Conservation (phyloP, 495 filamentous ascomycete genomes). For the Penicillium dipodomyicola region DNA sequence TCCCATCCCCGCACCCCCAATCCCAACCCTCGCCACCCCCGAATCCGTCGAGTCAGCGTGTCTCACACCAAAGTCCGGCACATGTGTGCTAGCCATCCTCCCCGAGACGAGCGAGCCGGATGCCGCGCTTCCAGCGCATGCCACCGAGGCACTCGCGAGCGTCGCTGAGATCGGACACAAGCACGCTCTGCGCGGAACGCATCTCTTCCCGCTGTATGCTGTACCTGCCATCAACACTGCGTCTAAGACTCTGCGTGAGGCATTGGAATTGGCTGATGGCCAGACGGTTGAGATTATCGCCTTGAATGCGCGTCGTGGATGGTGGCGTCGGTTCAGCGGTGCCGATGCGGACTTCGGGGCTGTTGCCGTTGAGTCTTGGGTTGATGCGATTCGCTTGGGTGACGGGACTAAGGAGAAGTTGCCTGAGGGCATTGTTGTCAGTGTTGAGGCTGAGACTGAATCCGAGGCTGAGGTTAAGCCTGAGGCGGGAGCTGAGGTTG, state of each 20-base stretch:
- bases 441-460: conserved; percentile 35
- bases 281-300: conserved; percentile 64
- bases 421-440: conserved; percentile 67
- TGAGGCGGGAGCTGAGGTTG: conserved; percentile 35
- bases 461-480: conserved; percentile 34
- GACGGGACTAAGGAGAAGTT: conserved; percentile 80
- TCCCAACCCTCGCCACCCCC: conserved; percentile 52
- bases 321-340: conserved; percentile 74
- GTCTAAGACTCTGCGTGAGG: conserved; percentile 52
- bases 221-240: conserved; percentile 63
- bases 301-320: conserved; percentile 77
- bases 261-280: conserved; percentile 57
- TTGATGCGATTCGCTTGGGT: conserved; percentile 82
- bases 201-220: conserved; percentile 80
- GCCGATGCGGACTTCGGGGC: conserved; percentile 49
- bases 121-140: conserved; percentile 41
- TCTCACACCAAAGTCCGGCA: conserved; percentile 70
- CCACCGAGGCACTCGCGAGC: conserved; percentile 56
- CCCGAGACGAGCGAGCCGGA: conserved; percentile 53
- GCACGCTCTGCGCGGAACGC: conserved; percentile 57
- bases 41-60: conserved; percentile 67
- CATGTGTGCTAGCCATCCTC: conserved; percentile 81
- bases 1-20: conserved; percentile 40
- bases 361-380: conserved; percentile 72
- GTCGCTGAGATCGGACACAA: conserved; percentile 76